Evolutionary conservation across 768 basidiomycete species (phyloP).

Genomic region (Xerocomellus dryophilus): DNA sequence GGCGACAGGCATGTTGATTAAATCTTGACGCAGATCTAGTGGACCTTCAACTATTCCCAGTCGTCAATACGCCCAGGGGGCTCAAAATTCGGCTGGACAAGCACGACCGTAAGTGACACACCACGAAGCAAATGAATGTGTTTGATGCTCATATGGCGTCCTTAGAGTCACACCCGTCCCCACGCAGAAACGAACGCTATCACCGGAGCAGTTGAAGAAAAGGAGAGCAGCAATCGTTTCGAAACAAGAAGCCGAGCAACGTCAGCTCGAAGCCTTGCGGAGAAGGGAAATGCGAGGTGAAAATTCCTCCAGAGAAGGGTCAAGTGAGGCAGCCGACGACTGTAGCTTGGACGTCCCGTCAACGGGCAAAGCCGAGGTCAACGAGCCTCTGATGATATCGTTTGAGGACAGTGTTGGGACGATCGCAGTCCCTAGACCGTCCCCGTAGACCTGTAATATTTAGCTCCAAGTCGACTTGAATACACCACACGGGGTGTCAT

Average conservation of each 20-base stretch:
- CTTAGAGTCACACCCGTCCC: not conserved
- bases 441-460: slow-evolving; percentile 1
- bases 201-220: slow-evolving; percentile 2
- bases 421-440: not conserved
- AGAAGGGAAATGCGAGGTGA: not conserved
- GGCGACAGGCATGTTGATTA: too few relatives aligned
- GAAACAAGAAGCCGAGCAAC: slow-evolving; percentile 15
- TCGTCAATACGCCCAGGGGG: not conserved
- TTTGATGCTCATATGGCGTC: not conserved
- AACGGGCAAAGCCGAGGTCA: not conserved
- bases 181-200: not conserved
- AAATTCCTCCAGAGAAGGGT: not conserved
- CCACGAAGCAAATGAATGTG: not conserved
- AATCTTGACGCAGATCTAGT: not conserved
- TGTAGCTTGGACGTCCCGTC: not conserved
- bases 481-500: not conserved
- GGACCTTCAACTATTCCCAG: slow-evolving; percentile 1
- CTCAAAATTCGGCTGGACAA: not conserved
- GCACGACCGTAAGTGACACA: slow-evolving; percentile 5
- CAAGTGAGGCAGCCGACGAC: not conserved
- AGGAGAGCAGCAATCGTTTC: slow-evolving; percentile 11
- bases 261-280: slow-evolving; percentile 3
- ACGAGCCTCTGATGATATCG: not conserved
- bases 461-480: not conserved
- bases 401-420: not conserved